Evolutionary conservation across 441 rosid species (phyloP), one percentile per base, ranked within the genome.

Genomic region (Erodium trifolium): DNA sequence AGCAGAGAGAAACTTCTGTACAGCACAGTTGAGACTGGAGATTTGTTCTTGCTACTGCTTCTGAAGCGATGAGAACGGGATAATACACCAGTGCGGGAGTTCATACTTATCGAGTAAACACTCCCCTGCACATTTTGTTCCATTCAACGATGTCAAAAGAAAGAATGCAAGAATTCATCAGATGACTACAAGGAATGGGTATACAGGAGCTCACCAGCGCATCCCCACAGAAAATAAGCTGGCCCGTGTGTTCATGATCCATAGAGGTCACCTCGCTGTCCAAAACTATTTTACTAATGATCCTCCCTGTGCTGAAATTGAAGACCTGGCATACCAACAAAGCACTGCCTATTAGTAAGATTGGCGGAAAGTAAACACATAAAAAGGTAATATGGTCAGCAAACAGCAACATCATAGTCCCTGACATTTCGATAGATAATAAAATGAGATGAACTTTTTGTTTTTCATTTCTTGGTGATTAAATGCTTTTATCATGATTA

Each of bases 221-320:
- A 82, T 93, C 99, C 57, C 99, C 97, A 57, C 97, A 93, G 82
- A 93, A 93, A 73, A 93, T 79, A 27, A 89, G 86, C 55, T 88
- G 95, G 80, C 99, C 97, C 51, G 97, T 85, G 80, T 93, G 99
- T 76, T 93, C 99, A 69, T 93, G 93, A 78, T 93, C 99, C 97
- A 91, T 87, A 11, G 99, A 59, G 63, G 63, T 59, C 63, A 59
- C 63, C 31, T 19, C 63, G 2, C 18, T 59, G 13, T 59, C 63
- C 63, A 59, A 59, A 59, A 10, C 31, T 9, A 59, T 18, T 59
- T 59, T 59, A 23, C 10, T 59, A 59, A 59, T 59, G 18, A 59
- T 13, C 31, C 63, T 59, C 13, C 63, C 63, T 59, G 63, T 59
- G 63, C 63, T 59, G 34, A 59, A 59, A 59, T 59, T 59, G 18